phyloP scores from a whole-genome alignment of 345 rosid species.

The Eucalyptus pauciflora region DNA sequence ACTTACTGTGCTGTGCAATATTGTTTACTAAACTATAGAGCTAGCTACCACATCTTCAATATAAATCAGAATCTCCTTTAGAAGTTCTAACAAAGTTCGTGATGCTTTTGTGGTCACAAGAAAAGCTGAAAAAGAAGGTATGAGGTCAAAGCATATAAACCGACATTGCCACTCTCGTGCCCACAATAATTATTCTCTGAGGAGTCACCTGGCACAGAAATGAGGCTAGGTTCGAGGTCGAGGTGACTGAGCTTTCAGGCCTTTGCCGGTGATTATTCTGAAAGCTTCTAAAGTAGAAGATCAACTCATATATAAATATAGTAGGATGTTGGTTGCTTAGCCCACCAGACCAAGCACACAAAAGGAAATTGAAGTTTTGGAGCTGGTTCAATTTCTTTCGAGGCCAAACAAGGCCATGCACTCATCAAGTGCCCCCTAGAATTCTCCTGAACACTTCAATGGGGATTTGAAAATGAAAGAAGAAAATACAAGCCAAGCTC shows the following conservation, averaged over 20 bases:
- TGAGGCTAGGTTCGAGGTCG: neutral
- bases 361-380: neutral
- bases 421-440: slow-evolving; percentile 7
- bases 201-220: neutral
- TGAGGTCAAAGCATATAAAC: neutral
- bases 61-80: neutral
- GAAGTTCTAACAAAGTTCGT: neutral
- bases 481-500: neutral
- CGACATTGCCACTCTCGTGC: neutral
- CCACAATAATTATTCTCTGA: neutral
- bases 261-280: neutral
- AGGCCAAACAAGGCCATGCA: neutral
- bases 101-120: neutral
- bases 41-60: neutral
- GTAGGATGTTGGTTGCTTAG: neutral
- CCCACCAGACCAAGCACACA: neutral
- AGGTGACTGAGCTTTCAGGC: neutral
- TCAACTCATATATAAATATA: neutral
- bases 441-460: slow-evolving; percentile 34
- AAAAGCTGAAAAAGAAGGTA: neutral
- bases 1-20: neutral
- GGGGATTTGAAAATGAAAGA: neutral
- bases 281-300: neutral
- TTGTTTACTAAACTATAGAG: neutral
- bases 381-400: neutral